Evolutionary conservation across 306 rosid species (phyloP).

Genomic region (Prunus campanulata): DNA sequence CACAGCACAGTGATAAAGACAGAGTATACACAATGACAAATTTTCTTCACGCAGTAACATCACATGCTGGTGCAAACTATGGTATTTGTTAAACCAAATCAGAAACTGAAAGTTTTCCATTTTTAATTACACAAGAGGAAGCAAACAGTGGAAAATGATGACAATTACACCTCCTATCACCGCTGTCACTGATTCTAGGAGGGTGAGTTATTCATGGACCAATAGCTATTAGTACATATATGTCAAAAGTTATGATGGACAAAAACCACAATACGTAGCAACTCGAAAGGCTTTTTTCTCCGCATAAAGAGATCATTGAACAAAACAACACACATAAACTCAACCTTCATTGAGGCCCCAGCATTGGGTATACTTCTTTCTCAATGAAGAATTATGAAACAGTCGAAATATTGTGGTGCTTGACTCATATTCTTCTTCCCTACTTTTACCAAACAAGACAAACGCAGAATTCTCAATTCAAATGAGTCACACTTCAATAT

Average conservation of each 20-base stretch:
- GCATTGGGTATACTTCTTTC: neutral
- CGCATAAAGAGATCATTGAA: neutral
- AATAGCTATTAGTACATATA: neutral
- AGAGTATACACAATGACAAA: neutral
- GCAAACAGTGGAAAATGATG: neutral
- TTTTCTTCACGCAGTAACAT: neutral
- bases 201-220: neutral
- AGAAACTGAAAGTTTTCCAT: neutral
- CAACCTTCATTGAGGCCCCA: neutral
- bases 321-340: neutral
- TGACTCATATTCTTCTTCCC: neutral
- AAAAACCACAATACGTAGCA: neutral
- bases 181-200: neutral
- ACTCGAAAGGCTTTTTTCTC: neutral
- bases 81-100: neutral
- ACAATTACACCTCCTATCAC: neutral
- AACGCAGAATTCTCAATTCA: neutral
- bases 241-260: neutral
- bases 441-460: neutral
- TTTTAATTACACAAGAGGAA: neutral
- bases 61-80: neutral
- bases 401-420: neutral
- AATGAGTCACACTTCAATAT: neutral
- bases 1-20: neutral
- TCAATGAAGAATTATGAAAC: neutral